Base-by-base conservation (phyloP, 2,329 filamentous ascomycete genomes). In the Pseudogymnoascus sp. region DNA sequence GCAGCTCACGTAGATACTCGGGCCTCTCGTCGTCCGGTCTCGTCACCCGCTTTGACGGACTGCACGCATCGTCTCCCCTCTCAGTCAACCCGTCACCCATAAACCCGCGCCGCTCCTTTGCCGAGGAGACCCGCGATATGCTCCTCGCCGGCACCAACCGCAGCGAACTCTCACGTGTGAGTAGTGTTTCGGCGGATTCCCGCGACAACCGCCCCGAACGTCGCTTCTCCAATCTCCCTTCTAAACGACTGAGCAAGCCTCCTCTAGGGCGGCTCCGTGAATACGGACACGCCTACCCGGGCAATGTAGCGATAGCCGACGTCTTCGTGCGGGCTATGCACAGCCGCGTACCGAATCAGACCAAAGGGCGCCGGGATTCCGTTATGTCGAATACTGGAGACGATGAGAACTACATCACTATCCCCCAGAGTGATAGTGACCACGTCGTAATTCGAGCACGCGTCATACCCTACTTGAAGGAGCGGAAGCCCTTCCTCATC, bases 401-500 rank as follows among this genome's bases (percentile, higher is more conserved):
- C 13, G 55, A 60, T 13, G 61, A 59, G 13, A 37, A 26, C 1
- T 35, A 58, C 3, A n/a, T 41, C 3, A 45, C 56, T 13, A 52
- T 52, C 7, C 35, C 59, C 0, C 13, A 18, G 8, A 52, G 45
- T 18, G 39, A 57, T 1, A 39, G 57, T 18, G 61, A 61, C 8
- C 48, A 59, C 6, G 65, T 76, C 10, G 73, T 68, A 2, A 73
- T 81, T 55, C 73, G 76, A 13, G 77, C 76, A 2, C 70, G 74
- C 12, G 72, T 82, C 7, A 65, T 73, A 5, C 77, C 79, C 13
- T 71, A 69, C 34, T 66, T 68, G 15, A 68, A 71, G 3, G 73
- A 75, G 2, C 71, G 74, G 15, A 74, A 74, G 55, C 72, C 79
- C 1, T 76, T 82, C 63, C 64, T 77, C 0, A 71, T 84, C 15